A percentile compares a stretch with the other conserved stretches of the same genome.
Conservation (phyloP, 108 stramenopile species). For the Schizochytrium sp. region DNA sequence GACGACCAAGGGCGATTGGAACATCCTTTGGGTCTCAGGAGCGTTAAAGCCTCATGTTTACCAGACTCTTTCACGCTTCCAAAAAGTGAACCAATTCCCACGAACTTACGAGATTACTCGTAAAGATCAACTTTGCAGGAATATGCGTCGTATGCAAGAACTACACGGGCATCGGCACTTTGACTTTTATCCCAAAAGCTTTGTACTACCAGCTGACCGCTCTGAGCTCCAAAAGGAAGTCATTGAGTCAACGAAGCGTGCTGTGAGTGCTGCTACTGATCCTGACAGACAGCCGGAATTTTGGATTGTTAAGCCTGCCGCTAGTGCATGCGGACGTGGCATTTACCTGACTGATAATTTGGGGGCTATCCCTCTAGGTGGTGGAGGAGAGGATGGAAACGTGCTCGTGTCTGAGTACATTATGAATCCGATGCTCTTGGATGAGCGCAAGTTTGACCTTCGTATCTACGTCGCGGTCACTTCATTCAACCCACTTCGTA, state of each 20-base stretch:
- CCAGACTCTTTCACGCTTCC: conserved; percentile 66
- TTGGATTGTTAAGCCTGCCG: conserved; percentile 74
- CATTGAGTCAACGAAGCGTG: not conserved
- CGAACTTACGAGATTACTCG: conserved; percentile 76
- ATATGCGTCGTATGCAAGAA: conserved; percentile 36
- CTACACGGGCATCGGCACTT: conserved; percentile 21
- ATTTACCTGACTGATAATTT: conserved; percentile 69
- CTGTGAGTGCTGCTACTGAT: not conserved
- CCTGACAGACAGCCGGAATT: not conserved
- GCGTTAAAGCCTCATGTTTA: conserved; percentile 5
- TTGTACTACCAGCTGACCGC: conserved; percentile 71
- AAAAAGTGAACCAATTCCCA: conserved; percentile 79
- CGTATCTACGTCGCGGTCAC: conserved; percentile 76
- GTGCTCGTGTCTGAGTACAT: conserved; percentile 70
- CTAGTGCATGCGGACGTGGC: conserved; percentile 72
- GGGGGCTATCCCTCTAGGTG: not conserved
- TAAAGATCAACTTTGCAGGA: conserved; percentile 73
- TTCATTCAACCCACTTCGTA: conserved; percentile 69
- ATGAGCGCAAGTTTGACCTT: conserved; percentile 75
- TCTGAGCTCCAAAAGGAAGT: not conserved
- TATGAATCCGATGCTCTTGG: conserved; percentile 70
- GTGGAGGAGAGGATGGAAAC: conserved; percentile 64
- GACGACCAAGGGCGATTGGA: conserved; percentile 48
- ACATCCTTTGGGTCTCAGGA: conserved; percentile 41
- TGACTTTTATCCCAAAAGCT: conserved; percentile 73